Percentiles rank a stretch among this genome's conserved stretches.
Conservation (phyloP, 2,329 filamentous ascomycete species). For the Hansfordia pulvinata region DNA sequence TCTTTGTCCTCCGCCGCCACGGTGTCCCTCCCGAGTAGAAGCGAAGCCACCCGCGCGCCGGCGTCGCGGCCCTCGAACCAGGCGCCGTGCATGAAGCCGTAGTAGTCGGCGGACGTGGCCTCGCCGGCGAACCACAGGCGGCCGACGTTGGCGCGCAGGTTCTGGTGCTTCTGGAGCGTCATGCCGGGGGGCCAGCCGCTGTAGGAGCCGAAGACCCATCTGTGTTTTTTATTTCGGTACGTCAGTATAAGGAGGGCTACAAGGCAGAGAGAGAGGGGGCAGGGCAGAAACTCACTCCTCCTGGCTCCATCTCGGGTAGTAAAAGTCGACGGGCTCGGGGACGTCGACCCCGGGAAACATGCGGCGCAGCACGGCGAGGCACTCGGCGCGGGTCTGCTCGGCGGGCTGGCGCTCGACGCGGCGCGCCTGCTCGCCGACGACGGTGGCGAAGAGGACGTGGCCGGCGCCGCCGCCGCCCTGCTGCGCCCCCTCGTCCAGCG, state of each 20-base stretch:
- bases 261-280: slow-evolving; percentile 1
- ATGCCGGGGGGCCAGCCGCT: slow-evolving; percentile 54
- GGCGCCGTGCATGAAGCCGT: slow-evolving; percentile 51
- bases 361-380: slow-evolving; percentile 38
- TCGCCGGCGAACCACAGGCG: slow-evolving; percentile 54
- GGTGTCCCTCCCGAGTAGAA: no score
- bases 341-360: slow-evolving; percentile 47
- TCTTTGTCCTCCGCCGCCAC: no score
- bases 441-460: slow-evolving; percentile 53
- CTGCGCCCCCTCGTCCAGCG: no score
- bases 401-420: slow-evolving; percentile 45
- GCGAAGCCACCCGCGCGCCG: slow-evolving; percentile 27
- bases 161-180: slow-evolving; percentile 52
- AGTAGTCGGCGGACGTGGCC: slow-evolving; percentile 47
- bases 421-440: slow-evolving; percentile 41
- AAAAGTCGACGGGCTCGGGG: slow-evolving; percentile 45
- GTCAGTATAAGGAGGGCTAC: slow-evolving; percentile 10
- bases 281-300: slow-evolving; percentile 10
- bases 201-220: slow-evolving; percentile 44
- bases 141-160: slow-evolving; percentile 49
- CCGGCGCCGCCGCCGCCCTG: slow-evolving; percentile 50
- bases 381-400: slow-evolving; percentile 40
- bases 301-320: slow-evolving; percentile 44
- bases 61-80: slow-evolving; percentile 41
- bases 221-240: background rate